Conservation (phyloP, 345 rosid species). For the Citrus maxima region DNA sequence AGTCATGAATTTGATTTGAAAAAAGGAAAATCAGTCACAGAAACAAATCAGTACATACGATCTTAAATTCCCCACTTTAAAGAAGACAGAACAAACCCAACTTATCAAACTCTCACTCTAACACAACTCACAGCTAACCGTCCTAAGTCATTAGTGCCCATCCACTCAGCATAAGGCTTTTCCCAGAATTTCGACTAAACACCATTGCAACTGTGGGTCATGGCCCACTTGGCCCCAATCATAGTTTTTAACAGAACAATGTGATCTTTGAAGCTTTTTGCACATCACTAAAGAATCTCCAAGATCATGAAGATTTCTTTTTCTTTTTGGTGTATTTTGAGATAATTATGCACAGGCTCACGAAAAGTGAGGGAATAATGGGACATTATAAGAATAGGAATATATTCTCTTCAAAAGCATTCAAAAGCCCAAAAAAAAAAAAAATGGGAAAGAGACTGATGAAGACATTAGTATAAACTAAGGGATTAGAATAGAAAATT, state of each 20-base stretch:
- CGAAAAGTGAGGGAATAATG: not conserved
- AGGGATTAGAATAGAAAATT: not conserved
- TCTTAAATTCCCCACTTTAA: not conserved
- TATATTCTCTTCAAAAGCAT: not conserved
- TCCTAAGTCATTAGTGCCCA: slow-evolving; percentile 68
- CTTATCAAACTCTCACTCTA: slow-evolving; percentile 16
- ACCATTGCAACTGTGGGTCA: slow-evolving; percentile 61
- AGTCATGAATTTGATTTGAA: not conserved
- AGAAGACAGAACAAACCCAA: slow-evolving; percentile 75
- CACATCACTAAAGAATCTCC: slow-evolving; percentile 3
- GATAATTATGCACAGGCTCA: not conserved
- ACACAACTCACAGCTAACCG: slow-evolving; percentile 23
- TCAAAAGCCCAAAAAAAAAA: not conserved
- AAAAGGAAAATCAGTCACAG: not conserved
- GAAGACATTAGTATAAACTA: not conserved
- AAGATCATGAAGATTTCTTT: not conserved
- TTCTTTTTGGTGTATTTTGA: not conserved
- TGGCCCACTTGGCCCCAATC: slow-evolving; percentile 76
- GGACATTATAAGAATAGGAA: not conserved
- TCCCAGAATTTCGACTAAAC: slow-evolving; percentile 47
- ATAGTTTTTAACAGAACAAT: slow-evolving; percentile 68
- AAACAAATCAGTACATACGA: not conserved
- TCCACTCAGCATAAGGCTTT: slow-evolving; percentile 68
- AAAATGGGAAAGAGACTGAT: not conserved
- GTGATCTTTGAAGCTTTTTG: slow-evolving; percentile 34